Conservation (phyloP, 2,329 filamentous ascomycete genomes). For the Sporothrix curviconia region DNA sequence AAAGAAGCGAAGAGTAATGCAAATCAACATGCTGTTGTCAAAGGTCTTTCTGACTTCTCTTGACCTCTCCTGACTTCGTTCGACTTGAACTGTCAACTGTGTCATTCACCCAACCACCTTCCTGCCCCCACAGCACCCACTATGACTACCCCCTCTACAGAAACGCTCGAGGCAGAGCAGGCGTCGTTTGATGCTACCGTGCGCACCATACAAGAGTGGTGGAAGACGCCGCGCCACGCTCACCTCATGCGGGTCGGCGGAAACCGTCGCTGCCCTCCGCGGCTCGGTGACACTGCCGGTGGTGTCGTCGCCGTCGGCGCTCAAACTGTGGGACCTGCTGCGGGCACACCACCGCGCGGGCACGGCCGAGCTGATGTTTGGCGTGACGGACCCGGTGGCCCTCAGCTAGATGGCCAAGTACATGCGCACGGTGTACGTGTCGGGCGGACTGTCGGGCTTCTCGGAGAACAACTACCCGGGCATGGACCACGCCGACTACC, state of each 20-base stretch:
- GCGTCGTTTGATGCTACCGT: conserved; percentile 4
- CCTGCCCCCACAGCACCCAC: neutral
- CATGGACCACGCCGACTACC: conserved; percentile 37
- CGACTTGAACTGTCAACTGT: no score
- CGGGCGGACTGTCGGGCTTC: conserved; percentile 34
- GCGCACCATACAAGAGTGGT: conserved; percentile 1
- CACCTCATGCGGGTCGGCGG: conserved; percentile 3
- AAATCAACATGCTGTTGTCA: no score
- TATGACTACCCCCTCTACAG: neutral
- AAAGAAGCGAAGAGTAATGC: no score
- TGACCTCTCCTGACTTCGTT: no score
- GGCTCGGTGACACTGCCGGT: conserved; percentile 5
- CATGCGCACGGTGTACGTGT: conserved; percentile 34
- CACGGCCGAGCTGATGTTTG: conserved; percentile 32
- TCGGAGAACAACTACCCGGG: conserved; percentile 32
- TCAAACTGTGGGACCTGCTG: conserved; percentile 33
- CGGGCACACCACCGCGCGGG: conserved; percentile 28
- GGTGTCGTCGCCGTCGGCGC: neutral
- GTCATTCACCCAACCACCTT: no score
- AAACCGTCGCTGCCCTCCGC: neutral
- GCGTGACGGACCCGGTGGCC: conserved; percentile 31
- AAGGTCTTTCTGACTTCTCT: no score
- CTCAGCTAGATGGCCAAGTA: conserved; percentile 33
- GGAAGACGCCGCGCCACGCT: conserved; percentile 5
- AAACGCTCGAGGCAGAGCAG: conserved; percentile 7